These are phyloP conservation scores for Rhodotorula paludigena DNA, from an alignment of 768 basidiomycete species.

Conservation along the genomic window DNA sequence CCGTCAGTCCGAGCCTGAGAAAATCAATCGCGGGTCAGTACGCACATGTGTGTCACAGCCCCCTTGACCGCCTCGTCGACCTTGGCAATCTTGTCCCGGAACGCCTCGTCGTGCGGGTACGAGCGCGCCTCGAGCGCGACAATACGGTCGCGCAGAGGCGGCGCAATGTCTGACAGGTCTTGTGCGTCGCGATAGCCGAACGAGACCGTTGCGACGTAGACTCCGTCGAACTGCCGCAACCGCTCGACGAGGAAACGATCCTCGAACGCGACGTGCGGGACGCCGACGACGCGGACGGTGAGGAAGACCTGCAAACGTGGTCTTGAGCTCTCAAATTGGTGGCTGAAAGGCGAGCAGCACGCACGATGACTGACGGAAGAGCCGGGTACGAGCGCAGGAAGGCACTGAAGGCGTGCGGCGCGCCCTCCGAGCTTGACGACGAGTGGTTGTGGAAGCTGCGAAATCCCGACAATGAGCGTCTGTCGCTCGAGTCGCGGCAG, in stretches of 20 bases:
- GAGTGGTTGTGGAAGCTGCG: conserved; percentile 33
- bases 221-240: conserved; percentile 56
- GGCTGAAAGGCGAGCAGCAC: not conserved
- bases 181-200: conserved; percentile 63
- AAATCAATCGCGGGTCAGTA: not conserved
- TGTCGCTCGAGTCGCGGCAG: no score
- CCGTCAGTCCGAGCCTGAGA: not conserved
- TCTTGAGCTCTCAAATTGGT: no score
- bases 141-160: conserved; percentile 53
- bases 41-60: conserved; percentile 59
- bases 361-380: conserved; percentile 55
- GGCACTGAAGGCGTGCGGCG: conserved; percentile 63
- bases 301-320: conserved; percentile 68
- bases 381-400: conserved; percentile 66
- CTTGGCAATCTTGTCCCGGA: conserved; percentile 48
- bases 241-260: conserved; percentile 59
- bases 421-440: conserved; percentile 48
- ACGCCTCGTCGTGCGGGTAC: conserved; percentile 46
- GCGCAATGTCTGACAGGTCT: conserved; percentile 49
- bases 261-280: conserved; percentile 52
- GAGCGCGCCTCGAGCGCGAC: conserved; percentile 53
- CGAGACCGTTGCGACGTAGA: conserved; percentile 34
- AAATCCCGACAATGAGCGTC: not conserved
- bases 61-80: conserved; percentile 51
- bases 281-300: conserved; percentile 56